Conservation (phyloP, 495 filamentous ascomycete species). For the Daldinia decipiens region DNA sequence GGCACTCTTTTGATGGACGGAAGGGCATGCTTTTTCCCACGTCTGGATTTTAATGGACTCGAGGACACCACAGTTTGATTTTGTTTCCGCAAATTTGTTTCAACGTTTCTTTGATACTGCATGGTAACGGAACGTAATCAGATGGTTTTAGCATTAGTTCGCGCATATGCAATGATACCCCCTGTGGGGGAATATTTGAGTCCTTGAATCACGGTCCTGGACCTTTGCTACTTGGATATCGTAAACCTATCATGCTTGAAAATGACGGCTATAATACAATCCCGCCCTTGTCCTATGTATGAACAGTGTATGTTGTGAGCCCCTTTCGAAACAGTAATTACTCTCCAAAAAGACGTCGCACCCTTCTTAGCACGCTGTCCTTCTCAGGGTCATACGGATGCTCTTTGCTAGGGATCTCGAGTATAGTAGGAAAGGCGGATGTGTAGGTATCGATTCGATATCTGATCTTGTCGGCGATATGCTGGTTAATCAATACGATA, state of each 20-base stretch:
- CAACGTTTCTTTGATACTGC: conserved; percentile 34
- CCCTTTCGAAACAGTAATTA: conserved; percentile 51
- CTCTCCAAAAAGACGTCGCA: conserved; percentile 91
- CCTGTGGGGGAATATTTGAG: conserved; percentile 31
- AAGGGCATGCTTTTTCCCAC: conserved; percentile 22
- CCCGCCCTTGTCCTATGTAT: conserved; percentile 4
- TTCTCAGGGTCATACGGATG: conserved; percentile 99
- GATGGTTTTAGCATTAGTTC: conserved; percentile 36
- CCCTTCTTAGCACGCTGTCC: conserved; percentile 93
- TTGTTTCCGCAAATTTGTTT: conserved; percentile 29
- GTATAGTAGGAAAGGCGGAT: conserved; percentile 76
- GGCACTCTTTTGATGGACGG: conserved; percentile 38
- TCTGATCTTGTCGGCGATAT: conserved; percentile 95
- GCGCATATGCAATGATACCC: conserved; percentile 37
- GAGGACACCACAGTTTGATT: conserved; percentile 37
- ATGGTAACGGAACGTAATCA: conserved; percentile 39
- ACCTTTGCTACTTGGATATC: conserved; percentile 20
- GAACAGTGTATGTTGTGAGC: conserved; percentile 11
- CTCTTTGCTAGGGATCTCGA: conserved; percentile 99
- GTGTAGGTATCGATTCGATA: conserved; percentile 79
- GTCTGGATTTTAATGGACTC: conserved; percentile 39
- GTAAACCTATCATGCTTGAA: conserved; percentile 21
- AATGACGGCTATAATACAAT: conserved; percentile 30
- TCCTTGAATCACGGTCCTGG: conserved; percentile 15
- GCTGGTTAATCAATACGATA: conserved; percentile 96